phyloP scores from a whole-genome alignment of 306 rosid species.

The Casuarina glauca region DNA sequence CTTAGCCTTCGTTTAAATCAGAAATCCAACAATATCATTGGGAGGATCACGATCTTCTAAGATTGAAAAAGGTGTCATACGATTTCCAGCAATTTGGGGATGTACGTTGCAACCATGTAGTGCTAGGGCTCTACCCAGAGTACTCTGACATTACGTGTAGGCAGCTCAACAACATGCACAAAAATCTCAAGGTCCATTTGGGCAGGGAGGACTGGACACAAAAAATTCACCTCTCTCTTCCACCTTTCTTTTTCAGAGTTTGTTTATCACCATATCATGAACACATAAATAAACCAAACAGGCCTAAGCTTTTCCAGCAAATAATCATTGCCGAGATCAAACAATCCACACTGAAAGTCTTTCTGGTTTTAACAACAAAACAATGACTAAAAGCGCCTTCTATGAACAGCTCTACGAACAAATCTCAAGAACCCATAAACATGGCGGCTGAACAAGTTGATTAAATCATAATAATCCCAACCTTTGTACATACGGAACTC shows the following conservation, averaged over 20 bases:
- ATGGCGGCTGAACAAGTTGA: background rate
- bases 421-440: background rate
- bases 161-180: too few species aligned
- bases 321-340: background rate
- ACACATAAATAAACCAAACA: too few species aligned
- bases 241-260: too few species aligned
- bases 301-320: too few species aligned
- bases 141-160: background rate
- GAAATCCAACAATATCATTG: too few species aligned
- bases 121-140: background rate
- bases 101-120: too few species aligned
- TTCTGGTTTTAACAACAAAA: background rate
- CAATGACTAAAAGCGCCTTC: background rate
- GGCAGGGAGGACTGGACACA: background rate
- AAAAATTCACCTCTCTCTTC: too few species aligned
- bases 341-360: background rate
- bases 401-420: background rate
- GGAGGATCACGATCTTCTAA: too few species aligned
- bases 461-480: background rate
- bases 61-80: too few species aligned
- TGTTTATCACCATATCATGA: too few species aligned
- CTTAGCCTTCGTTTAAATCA: too few species aligned
- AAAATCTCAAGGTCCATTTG: background rate
- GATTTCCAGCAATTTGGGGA: too few species aligned
- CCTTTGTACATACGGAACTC: slow-evolving; percentile 1